Base-by-base conservation (phyloP, 805 yeast genomes). In the Yamadazyma philogaea region DNA sequence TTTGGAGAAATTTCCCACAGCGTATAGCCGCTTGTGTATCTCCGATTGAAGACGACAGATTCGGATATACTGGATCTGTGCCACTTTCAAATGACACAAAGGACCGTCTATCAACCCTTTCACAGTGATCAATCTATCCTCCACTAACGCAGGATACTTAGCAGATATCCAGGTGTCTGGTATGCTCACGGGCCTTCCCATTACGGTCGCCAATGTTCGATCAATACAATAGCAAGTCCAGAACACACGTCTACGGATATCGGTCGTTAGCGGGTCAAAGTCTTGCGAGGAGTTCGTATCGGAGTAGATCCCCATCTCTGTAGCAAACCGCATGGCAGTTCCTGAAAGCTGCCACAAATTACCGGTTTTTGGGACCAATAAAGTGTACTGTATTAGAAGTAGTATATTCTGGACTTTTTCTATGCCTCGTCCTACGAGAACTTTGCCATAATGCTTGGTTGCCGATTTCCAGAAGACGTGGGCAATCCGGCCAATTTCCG, bases 261-360 rank as follows among this genome's bases (percentile, higher is more conserved):
- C 50, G 19, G 44, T 30, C 14, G 34, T 43, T 15, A 47, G 36
- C 2, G 47, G 45, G 33, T 47, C 47, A 34, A 47, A 39, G 1
- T 30, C 19, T 30, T 42, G 44, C 11, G 47, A 40, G 4, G 47
- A 43, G 21, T 39, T 44, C 15, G 50, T 45, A 22, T 47, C 50
- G 15, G 43, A 34, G 30, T 47, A 40, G 8, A 47, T 44, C 3
- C 50, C 45, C 50, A 47, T 44, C 37, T 47, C 50, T 6, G 50
- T 47, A 22, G 47, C 50, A n/a, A 41, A 35, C 17, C 47, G 37
- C 45, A 47, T 47, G 6, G 47, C 50, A 3, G 47, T 34, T 17
- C 50, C 50, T 6, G 50, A 44, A 30, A 47, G 43, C 18, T 47
- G 50, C 50, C 50, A 47, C 28, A 47, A 36, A 30, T 47, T 47